Evolutionary conservation across 1,284 basidiomycete species (phyloP), one percentile per base, ranked within the genome.

Genomic region (Prillingera fragicola): DNA sequence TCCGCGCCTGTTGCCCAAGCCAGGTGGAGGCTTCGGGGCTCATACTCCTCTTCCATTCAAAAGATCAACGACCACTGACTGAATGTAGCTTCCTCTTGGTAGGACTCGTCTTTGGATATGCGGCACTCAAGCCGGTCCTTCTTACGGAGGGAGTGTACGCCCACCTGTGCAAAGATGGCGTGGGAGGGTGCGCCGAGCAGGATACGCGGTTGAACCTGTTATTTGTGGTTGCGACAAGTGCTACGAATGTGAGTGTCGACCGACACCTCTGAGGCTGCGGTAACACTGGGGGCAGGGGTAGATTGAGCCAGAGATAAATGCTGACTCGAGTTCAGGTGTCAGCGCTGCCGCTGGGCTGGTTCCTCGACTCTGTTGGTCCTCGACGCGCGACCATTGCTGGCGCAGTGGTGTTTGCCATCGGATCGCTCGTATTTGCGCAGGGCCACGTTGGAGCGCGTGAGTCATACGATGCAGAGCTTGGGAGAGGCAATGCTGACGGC

Each of bases 141-240:
- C 33, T 59, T 9, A 50, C 50, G 22, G 44, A 48, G 19, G 55
- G 52, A 4, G 60, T 64, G 22, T 64, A 64, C 36, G 35, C 43
- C 10, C 21, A 55, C 12, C 46, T 57, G 3, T 64, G 62, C 26
- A 41, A 35, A 8, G 38, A 37, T 8, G 43, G 31, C 15, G 45
- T 48, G 25, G 25, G 13, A 3, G 34, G 39, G 10, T 64, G 62
- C 32, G 52, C 56, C 33, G 49, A 37, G 2, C 59, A 60, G 33
- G 62, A 64, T 33, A 60, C 55, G 8, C 38, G 54, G 18, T 54
- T 72, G 25, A 72, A 70, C 43, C 45, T 61, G 8, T 55, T 68
- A 41, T 73, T 73, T 52, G 62, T 62, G 19, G 44, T 70, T n/a
- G 59, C 65, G 2, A 63, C 64, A 8, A 65, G 63, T 19, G 57